Evolutionary conservation across 352 stramenopile genomes (phyloP).

Genomic region (Pythium periplocum): DNA sequence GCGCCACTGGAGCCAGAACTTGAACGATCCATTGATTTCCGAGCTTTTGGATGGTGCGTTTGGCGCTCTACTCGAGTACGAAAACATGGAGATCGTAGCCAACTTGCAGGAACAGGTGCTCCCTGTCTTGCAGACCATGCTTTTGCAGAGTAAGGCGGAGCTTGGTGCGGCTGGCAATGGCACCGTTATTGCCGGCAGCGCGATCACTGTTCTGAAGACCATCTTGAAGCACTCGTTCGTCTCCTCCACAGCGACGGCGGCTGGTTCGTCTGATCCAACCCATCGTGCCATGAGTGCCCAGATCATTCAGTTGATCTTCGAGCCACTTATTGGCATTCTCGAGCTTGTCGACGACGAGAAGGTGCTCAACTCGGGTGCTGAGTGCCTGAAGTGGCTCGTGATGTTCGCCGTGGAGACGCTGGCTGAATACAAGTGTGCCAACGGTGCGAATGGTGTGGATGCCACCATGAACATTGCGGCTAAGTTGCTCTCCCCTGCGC

Average conservation of each 20-base stretch:
- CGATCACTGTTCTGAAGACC: constrained; percentile 69
- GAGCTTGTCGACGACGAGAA: constrained; percentile 65
- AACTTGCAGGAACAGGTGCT: constrained; percentile 63
- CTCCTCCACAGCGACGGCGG: constrained; percentile 20
- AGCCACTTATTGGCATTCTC: constrained; percentile 62
- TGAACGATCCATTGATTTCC: constrained; percentile 71
- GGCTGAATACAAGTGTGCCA: constrained; percentile 34
- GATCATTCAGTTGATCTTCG: constrained; percentile 68
- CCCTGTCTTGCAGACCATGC: constrained; percentile 51
- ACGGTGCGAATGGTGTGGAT: constrained; percentile 50
- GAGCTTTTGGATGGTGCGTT: constrained; percentile 71
- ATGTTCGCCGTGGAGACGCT: constrained; percentile 72
- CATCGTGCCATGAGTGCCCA: constrained; percentile 49
- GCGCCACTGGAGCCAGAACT: constrained; percentile 54
- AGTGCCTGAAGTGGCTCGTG: constrained; percentile 83
- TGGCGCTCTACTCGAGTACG: constrained; percentile 56
- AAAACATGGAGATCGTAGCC: constrained; percentile 46
- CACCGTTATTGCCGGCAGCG: constrained; percentile 52
- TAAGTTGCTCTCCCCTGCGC: constrained; percentile 54
- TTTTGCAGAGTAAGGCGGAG: constrained; percentile 42
- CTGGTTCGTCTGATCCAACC: constrained; percentile 19
- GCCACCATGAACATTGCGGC: constrained; percentile 63
- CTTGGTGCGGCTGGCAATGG: constrained; percentile 49
- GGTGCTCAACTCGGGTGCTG: constrained; percentile 62
- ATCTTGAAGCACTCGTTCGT: constrained; percentile 69